Conservation (phyloP, 2,329 filamentous ascomycete genomes). For the Microsporum ferrugineum region DNA sequence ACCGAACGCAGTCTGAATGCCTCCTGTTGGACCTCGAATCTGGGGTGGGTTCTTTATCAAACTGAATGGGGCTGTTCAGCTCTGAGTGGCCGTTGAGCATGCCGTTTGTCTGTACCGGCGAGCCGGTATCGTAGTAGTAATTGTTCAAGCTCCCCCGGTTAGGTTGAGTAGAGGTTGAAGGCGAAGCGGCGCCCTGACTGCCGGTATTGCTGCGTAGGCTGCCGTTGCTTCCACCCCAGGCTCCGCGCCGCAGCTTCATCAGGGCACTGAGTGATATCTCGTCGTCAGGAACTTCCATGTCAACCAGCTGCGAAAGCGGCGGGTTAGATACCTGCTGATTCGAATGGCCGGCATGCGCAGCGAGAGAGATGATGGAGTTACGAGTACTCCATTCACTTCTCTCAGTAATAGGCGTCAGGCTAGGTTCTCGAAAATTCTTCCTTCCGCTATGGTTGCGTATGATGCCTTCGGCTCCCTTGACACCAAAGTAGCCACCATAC, state of each 20-base stretch:
- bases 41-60: neutral
- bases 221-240: conserved; percentile 71
- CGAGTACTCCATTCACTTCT: conserved; percentile 91
- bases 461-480: conserved; percentile 52
- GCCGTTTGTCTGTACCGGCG: neutral
- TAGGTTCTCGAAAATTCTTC: conserved; percentile 69
- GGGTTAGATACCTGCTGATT: conserved; percentile 51
- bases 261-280: conserved; percentile 65
- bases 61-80: neutral
- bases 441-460: conserved; percentile 60
- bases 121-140: conserved; percentile 20
- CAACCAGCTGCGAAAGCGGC: conserved; percentile 64
- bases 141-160: conserved; percentile 26
- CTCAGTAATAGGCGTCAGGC: conserved; percentile 91
- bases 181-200: conserved; percentile 28
- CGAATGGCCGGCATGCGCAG: conserved; percentile 40
- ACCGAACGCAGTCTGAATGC: neutral
- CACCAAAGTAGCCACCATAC: conserved; percentile 82
- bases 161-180: conserved; percentile 17
- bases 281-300: conserved; percentile 47
- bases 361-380: conserved; percentile 74
- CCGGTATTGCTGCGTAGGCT: conserved; percentile 49
- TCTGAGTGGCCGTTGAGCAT: neutral
- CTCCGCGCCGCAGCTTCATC: conserved; percentile 58
- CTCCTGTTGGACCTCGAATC: neutral